Percentiles rank a stretch among this genome's conserved stretches.
phyloP scores from a whole-genome alignment of 148 eudicot genomes.

The Camellia sinensis region DNA sequence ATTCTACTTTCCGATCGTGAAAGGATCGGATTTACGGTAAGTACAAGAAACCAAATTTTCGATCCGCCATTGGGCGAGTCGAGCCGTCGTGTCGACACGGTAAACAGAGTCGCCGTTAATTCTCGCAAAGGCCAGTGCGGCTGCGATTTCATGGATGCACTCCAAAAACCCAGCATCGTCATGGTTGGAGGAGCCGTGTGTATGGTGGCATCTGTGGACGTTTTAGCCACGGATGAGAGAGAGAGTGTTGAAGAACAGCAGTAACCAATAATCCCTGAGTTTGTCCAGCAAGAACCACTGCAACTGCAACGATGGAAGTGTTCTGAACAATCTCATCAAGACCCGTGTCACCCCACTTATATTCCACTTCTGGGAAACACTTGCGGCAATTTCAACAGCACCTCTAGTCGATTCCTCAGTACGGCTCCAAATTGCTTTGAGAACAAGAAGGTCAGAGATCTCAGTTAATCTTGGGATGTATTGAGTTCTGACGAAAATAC shows the following conservation, averaged over 20 bases:
- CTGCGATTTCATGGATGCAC: too few species aligned
- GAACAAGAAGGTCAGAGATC: constrained; percentile 37
- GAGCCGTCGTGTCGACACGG: too few species aligned
- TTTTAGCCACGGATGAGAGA: too few species aligned
- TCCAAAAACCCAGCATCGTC: too few species aligned
- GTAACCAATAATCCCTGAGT: not conserved
- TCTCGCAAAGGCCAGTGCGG: too few species aligned
- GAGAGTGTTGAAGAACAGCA: too few species aligned
- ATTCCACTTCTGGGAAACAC: constrained; percentile 64
- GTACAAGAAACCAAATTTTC: too few species aligned
- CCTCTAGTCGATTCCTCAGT: constrained; percentile 76
- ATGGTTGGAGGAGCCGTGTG: too few species aligned
- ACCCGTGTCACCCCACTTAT: constrained; percentile 19
- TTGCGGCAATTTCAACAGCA: constrained; percentile 73
- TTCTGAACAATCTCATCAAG: constrained; percentile 69
- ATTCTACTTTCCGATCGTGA: not conserved
- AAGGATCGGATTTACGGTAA: too few species aligned
- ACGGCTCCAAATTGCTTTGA: constrained; percentile 76
- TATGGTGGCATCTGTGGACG: too few species aligned
- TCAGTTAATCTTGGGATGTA: constrained; percentile 89
- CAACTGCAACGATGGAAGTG: constrained; percentile 59
- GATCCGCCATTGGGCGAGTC: too few species aligned
- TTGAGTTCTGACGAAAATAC: constrained; percentile 74
- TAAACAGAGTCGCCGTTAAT: too few species aligned
- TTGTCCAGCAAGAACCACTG: constrained; percentile 40